phyloP scores from a whole-genome alignment of 306 rosid species.

The Heteromeles arbutifolia region DNA sequence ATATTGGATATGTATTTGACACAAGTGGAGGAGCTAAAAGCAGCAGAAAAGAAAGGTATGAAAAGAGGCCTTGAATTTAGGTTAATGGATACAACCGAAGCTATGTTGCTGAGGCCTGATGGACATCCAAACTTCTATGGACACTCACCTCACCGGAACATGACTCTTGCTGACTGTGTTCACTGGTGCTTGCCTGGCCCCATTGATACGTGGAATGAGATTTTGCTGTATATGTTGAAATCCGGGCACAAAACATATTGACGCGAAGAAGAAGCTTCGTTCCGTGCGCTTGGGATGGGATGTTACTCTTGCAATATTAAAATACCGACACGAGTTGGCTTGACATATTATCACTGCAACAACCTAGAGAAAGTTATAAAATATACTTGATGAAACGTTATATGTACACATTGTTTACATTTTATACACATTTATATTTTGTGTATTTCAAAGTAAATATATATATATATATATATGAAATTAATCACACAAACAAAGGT shows the following conservation, averaged over 20 bases:
- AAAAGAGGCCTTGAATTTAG: slow-evolving; percentile 45
- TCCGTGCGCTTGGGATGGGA: neutral
- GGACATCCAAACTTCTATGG: slow-evolving; percentile 79
- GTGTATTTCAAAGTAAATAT: neutral
- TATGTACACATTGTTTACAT: neutral
- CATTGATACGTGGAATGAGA: slow-evolving; percentile 85
- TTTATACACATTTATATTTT: neutral
- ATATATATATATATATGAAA: neutral
- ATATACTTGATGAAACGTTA: neutral
- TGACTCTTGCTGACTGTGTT: slow-evolving; percentile 58
- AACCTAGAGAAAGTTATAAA: neutral
- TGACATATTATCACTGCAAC: neutral
- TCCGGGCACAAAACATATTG: slow-evolving; percentile 3
- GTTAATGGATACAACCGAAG: slow-evolving; percentile 59
- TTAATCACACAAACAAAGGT: neutral
- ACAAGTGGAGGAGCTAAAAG: slow-evolving; percentile 56
- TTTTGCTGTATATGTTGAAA: slow-evolving; percentile 51
- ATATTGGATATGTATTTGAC: slow-evolving; percentile 31
- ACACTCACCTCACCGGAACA: slow-evolving; percentile 35
- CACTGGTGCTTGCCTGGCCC: slow-evolving; percentile 94
- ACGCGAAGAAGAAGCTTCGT: neutral
- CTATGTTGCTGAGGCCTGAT: slow-evolving; percentile 79
- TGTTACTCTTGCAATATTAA: neutral
- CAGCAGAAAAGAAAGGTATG: slow-evolving; percentile 35
- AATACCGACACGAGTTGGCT: neutral